Evolutionary conservation across 768 basidiomycete genomes (phyloP).

Genomic region (Suillus luteus): DNA sequence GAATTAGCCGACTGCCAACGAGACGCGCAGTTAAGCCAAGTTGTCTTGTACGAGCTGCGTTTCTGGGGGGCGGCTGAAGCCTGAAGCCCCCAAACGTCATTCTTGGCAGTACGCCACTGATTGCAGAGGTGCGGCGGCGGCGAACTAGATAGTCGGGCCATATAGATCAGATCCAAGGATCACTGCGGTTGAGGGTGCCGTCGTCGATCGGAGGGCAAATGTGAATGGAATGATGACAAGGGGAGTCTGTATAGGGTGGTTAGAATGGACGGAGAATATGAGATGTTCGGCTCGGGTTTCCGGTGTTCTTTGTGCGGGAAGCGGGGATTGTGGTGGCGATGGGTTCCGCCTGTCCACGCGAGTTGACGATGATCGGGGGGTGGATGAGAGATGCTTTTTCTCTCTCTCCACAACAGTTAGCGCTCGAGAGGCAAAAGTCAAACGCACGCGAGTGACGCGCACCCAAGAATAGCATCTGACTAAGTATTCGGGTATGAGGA

Average conservation of each 20-base stretch:
- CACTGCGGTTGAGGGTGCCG: constrained; percentile 8
- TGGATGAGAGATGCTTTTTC: neutral
- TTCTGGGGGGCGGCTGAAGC: too few species aligned
- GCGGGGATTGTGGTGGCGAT: neutral
- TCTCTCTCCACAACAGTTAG: neutral
- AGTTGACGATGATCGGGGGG: neutral
- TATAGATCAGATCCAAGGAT: neutral
- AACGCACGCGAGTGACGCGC: neutral
- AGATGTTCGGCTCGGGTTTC: neutral
- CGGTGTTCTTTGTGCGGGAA: neutral
- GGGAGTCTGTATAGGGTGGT: neutral
- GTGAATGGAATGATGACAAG: constrained; percentile 2
- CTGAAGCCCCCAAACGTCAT: neutral
- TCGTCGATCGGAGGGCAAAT: neutral
- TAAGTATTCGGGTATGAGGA: neutral
- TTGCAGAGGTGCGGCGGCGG: neutral
- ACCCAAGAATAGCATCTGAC: neutral
- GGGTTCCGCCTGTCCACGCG: neutral
- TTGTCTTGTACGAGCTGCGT: too few species aligned
- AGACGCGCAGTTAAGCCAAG: neutral
- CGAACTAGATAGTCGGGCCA: neutral
- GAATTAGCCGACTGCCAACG: neutral
- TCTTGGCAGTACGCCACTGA: neutral
- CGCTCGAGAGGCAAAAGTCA: constrained; percentile 1
- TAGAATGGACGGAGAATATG: neutral